Evolutionary conservation across 2,329 filamentous ascomycete genomes (phyloP), one percentile per base, ranked within the genome.

Genomic region (Scedosporium minutisporum): DNA sequence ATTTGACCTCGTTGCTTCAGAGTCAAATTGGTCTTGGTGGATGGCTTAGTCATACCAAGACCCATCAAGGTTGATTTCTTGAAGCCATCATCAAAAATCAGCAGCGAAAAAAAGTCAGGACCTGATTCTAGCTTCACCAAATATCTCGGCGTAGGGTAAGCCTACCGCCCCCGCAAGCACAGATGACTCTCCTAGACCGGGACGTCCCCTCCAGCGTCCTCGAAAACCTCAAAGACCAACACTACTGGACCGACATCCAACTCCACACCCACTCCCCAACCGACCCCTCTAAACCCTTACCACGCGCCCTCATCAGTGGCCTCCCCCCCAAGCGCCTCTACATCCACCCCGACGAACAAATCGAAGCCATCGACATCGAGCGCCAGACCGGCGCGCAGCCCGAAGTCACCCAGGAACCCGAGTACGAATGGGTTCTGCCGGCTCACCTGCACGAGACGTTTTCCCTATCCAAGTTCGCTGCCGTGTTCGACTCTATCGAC

Each of bases 271-370:
- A 69, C 64, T 75, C 67, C 71, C 74, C 63, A 23, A 59, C 67
- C n/a, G 71, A 69, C 57, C 69, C 71, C 21, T 66, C 66, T 3
- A 69, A 72, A 48, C 78, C 85, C 6, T 42, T 60, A 9, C 76
- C 82, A 1, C 82, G 89, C 21, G 85, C 86, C 5, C 73, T 93
- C 61, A 80, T 95, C 63, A 87, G 85, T 23, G 90, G 90, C 27
- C 75, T 93, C 3, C 89, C 90, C 1, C 89, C 90, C 0, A 81
- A 83, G 55, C 83, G 87, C 57, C 80, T 92, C 51, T 93, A 95
- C 73, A 79, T 90, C 60, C 89, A 95, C 70, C 90, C 90, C 1
- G 90, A 95, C 72, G 90, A 93, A 75, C 90, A 93, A 75, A 86
- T 90, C 66, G 86, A 84, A 66, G 81, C 89, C 62, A 78, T 93